Percentiles rank a stretch among this genome's conserved stretches.
Evolutionary conservation across 169 alveolate species (phyloP).

Genomic region (Babesia ovata): DNA sequence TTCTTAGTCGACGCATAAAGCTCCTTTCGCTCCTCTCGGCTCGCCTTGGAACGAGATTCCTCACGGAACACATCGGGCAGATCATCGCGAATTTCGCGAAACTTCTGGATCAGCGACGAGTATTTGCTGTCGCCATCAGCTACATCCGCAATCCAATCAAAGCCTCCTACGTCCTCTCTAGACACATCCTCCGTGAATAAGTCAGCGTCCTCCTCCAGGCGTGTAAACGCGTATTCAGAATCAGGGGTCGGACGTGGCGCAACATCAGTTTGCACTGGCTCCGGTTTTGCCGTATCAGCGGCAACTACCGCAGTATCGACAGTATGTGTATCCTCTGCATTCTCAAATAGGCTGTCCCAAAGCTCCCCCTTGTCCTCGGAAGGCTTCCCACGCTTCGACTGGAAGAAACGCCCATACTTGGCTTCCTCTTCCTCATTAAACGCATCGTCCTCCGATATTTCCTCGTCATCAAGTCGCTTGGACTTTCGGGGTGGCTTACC

Average conservation of each 20-base stretch:
- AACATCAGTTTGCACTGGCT: background rate
- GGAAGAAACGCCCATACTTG: slow-evolving; percentile 45
- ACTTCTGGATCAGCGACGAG: slow-evolving; percentile 24
- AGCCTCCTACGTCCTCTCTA: slow-evolving; percentile 3
- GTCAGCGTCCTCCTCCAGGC: slow-evolving; percentile 52
- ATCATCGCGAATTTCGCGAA: slow-evolving; percentile 49
- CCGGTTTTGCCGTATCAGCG: background rate
- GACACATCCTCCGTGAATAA: slow-evolving; percentile 15
- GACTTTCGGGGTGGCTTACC: slow-evolving; percentile 14
- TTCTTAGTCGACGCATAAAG: slow-evolving; percentile 64
- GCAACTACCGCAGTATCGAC: background rate
- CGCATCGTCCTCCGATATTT: slow-evolving; percentile 59
- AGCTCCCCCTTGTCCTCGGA: slow-evolving; percentile 53
- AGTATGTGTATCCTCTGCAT: slow-evolving; percentile 17
- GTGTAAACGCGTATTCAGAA: background rate
- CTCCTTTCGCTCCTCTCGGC: slow-evolving; percentile 63
- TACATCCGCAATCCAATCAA: slow-evolving; percentile 38
- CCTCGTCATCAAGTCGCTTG: slow-evolving; percentile 32
- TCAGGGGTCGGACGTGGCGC: background rate
- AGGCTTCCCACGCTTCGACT: slow-evolving; percentile 7
- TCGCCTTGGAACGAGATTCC: slow-evolving; percentile 59
- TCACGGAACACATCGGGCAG: slow-evolving; percentile 47
- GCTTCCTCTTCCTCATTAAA: slow-evolving; percentile 38
- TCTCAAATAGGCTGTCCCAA: slow-evolving; percentile 52
- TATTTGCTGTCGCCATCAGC: slow-evolving; percentile 30